Conservation (phyloP, 2,329 filamentous ascomycete genomes). For the Claviceps africana region DNA sequence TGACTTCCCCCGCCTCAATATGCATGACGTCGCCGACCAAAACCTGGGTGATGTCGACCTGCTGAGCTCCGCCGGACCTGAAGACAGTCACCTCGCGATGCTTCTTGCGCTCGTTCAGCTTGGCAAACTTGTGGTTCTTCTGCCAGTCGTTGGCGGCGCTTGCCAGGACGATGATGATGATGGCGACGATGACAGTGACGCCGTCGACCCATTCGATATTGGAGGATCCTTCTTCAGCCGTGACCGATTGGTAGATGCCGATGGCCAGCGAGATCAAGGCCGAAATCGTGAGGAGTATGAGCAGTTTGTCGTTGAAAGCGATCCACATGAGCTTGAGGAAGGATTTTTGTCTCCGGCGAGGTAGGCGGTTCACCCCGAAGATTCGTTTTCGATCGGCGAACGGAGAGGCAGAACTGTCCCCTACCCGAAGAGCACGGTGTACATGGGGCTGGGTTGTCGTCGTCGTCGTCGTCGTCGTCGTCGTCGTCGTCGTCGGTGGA, state of each 20-base stretch:
- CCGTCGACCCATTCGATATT: conserved; percentile 71
- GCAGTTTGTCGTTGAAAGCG: conserved; percentile 68
- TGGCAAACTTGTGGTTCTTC: conserved; percentile 68
- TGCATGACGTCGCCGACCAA: conserved; percentile 62
- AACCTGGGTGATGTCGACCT: conserved; percentile 57
- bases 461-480: no score
- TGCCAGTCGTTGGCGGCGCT: conserved; percentile 73
- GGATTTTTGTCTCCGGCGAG: conserved; percentile 51
- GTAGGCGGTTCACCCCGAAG: conserved; percentile 46
- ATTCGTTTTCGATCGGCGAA: conserved; percentile 51
- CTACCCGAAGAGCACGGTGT: conserved; percentile 16
- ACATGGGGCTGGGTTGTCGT: conserved; percentile 5
- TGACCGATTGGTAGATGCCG: conserved; percentile 59
- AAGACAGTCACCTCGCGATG: conserved; percentile 60
- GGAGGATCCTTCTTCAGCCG: conserved; percentile 32
- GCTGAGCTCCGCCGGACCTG: conserved; percentile 56
- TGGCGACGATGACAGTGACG: conserved; percentile 64
- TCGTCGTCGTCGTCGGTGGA: conserved; percentile 8
- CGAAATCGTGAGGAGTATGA: conserved; percentile 57
- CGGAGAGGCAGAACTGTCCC: conserved; percentile 13
- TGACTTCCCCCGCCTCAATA: conserved; percentile 57
- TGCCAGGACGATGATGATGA: conserved; percentile 60
- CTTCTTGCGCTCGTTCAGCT: conserved; percentile 67
- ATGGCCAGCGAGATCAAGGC: conserved; percentile 61
- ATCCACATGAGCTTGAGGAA: conserved; percentile 59